Base-by-base conservation (phyloP, 345 rosid species). In the Citrus sp. region DNA sequence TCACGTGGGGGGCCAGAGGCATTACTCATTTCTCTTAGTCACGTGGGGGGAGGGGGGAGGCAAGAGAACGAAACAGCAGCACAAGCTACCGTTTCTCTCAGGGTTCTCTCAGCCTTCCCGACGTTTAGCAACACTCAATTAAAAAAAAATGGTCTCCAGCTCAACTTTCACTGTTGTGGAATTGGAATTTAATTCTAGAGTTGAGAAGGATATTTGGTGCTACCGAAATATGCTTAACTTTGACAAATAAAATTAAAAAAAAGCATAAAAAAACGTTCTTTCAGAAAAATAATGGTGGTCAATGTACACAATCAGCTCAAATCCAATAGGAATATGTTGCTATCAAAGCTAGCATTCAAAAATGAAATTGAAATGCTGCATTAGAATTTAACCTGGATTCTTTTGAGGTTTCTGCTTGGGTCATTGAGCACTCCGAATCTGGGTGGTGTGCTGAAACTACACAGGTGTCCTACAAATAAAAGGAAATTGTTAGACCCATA, bases 341-440 rank as follows among this genome's bases (percentile, higher is more conserved):
- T 64, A 63, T 49, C 12, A 28, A 37, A 51, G 21, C 46, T 76
- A 58, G 21, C 60, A 75, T 72, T 67, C 27, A 74, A 40, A 73
- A 64, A 49, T 64, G 70, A 75, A 46, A 27, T 30, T 12, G 14
- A 46, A 75, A 75, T 40, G 27, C 40, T 7, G 12, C 19, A 27
- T n/a, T 4, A 32, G 62, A 75, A 75, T 28, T 75, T 64, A 74
- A 78, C 86, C 81, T 69, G 77, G 80, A 75, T 72, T 70, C 73
- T 71, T 71, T 74, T 34, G 82, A 73, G 65, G 76, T 55, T 71
- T 84, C 84, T 38, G 72, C 75, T 79, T 79, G 84, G 75, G 83
- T 88, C 32, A 87, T 85, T 77, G 92, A 88, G 88, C 89, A 83
- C 73, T 87, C 91, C 18, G 91, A 91, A 80, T 77, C 90, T 54